Percentiles rank a stretch among this genome's conserved stretches.
Evolutionary conservation across 179 eudicot species (phyloP).

Genomic region (Monotropa hypopitys): DNA sequence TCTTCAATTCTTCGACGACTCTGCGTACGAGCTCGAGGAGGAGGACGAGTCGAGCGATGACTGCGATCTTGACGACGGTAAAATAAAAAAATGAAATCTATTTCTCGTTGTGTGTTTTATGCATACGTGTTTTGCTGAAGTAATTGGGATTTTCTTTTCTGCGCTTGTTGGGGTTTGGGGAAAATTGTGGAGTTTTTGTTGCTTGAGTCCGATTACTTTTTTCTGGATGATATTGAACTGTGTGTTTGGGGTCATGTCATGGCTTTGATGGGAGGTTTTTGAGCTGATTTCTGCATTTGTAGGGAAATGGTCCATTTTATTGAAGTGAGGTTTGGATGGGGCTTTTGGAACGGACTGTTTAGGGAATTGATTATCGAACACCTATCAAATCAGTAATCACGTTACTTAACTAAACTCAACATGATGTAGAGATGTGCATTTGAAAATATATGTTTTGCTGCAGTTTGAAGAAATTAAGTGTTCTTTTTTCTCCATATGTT

Average conservation of each 20-base stretch:
- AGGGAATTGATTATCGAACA: too few species aligned
- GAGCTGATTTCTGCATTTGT: neutral
- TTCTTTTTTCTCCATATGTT: neutral
- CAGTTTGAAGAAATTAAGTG: neutral
- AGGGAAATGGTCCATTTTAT: neutral
- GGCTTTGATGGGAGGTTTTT: neutral
- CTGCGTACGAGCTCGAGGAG: conserved; percentile 42
- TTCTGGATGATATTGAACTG: neutral
- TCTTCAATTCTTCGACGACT: conserved; percentile 62
- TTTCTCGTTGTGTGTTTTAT: neutral
- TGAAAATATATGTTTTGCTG: neutral
- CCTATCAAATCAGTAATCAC: too few species aligned
- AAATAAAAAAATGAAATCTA: neutral
- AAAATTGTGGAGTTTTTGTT: neutral
- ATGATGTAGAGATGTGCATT: neutral
- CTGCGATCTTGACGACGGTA: conserved; percentile 21
- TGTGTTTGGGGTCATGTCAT: neutral
- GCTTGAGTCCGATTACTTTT: conserved; percentile 8
- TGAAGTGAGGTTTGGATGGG: neutral
- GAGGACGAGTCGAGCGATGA: conserved; percentile 22
- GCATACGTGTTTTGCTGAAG: conserved; percentile 3
- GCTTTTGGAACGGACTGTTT: too few species aligned
- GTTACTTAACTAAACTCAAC: too few species aligned
- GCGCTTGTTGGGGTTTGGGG: neutral
- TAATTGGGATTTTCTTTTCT: neutral